Percentiles rank a stretch among this genome's conserved stretches.
Evolutionary conservation across 2,329 filamentous ascomycete species (phyloP).

Genomic region (Ascomycota sp.): DNA sequence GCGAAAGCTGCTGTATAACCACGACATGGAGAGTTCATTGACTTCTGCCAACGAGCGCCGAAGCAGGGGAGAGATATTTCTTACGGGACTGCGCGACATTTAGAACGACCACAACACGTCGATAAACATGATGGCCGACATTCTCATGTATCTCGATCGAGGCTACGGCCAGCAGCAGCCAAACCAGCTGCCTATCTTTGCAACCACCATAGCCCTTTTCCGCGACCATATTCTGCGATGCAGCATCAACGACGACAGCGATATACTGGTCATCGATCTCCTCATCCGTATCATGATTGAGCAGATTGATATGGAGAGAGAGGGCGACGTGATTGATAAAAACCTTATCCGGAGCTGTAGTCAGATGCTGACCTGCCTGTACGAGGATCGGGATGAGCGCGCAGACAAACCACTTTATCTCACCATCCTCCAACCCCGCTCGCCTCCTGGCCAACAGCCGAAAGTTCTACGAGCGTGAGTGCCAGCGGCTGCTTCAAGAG

Average conservation of each 20-base stretch:
- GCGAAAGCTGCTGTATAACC: constrained; percentile 40
- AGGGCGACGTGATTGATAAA: constrained; percentile 75
- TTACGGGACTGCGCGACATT: constrained; percentile 52
- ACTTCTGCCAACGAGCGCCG: constrained; percentile 60
- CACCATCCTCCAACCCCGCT: constrained; percentile 61
- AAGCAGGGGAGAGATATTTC: constrained; percentile 62
- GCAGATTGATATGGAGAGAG: constrained; percentile 78
- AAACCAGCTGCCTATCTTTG: constrained; percentile 59
- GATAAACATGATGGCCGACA: constrained; percentile 93
- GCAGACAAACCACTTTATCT: constrained; percentile 69
- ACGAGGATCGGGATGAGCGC: constrained; percentile 59
- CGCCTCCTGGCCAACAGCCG: constrained; percentile 50
- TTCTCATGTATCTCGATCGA: constrained; percentile 93
- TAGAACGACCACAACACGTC: constrained; percentile 84
- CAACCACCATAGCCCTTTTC: constrained; percentile 70
- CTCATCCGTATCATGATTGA: constrained; percentile 70
- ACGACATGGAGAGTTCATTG: constrained; percentile 35
- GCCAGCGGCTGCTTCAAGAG: constrained; percentile 50
- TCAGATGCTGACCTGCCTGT: constrained; percentile 76
- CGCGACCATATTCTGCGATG: constrained; percentile 64
- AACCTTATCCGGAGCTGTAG: constrained; percentile 63
- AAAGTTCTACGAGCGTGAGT: constrained; percentile 58
- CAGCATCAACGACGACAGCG: constrained; percentile 22
- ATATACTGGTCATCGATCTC: constrained; percentile 45
- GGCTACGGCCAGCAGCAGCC: constrained; percentile 49